Base-by-base conservation (phyloP, 305 asterid genomes). In the Ajuga reptans region DNA sequence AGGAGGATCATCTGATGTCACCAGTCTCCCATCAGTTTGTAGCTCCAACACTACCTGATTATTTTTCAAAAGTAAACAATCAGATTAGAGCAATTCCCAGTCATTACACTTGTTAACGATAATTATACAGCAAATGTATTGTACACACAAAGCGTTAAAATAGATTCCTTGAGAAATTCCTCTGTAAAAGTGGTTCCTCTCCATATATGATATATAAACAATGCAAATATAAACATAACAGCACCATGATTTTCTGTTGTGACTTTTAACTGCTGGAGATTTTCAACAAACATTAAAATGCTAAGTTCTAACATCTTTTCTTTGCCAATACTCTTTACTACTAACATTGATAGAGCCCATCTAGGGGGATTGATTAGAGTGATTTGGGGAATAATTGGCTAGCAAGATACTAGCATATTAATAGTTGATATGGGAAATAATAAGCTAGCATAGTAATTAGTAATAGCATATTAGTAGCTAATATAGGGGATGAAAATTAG, bases 1-100 rank as follows among this genome's bases (percentile, higher is more conserved):
- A 66, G 86, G 86, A 66, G 96, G 99, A 71, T 89, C 92, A 77
- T 89, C 97, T 17, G 93, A 89, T 43, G 99, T 87, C n/a, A 84
- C 89, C 68, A 93, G 72, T 69, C 79, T 79, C 72, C 97, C 95
- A 75, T 86, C 91, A 70, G 71, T 90, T 65, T 78, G 87, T 55
- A 93, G 86, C 85, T 89, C 97, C 86, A 89, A 61, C 15, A 86
- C 96, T 63, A 89, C 80, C 96, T 92, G 73, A 69, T 68, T 29
- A 51, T 69, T 51, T 68, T 64, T 17, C 66, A 76, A 51, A 56
- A 33, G 39, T 33, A 42, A 67, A 66, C 74, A 60, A 75, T 66
- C 18, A 78, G 65, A 31, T 59, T 41, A 21, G 10, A 75, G 50
- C 37, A 43, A 17, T 9, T 51, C 1, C 47, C 17, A 12, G 18